Evolutionary conservation across 2,329 filamentous ascomycete genomes (phyloP).

Genomic region (Diplodia mutila): DNA sequence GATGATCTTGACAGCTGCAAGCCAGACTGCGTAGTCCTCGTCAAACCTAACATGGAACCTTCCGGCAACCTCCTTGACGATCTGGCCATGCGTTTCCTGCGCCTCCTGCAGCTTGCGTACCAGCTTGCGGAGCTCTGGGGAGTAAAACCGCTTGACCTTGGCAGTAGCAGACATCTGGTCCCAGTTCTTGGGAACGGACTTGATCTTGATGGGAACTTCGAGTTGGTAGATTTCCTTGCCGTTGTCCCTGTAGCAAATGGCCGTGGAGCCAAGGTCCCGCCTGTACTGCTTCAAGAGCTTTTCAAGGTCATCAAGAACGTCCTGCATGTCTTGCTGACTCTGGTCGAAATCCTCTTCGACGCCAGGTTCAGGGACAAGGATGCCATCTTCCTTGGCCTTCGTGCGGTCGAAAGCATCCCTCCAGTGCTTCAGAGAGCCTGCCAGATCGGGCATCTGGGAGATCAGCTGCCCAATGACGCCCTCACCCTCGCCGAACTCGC

Average conservation of each 20-base stretch:
- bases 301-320: constrained; percentile 74
- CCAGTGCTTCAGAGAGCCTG: constrained; percentile 77
- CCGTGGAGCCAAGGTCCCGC: constrained; percentile 72
- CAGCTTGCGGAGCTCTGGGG: constrained; percentile 76
- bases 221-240: constrained; percentile 98
- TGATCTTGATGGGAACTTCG: constrained; percentile 82
- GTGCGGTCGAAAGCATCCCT: constrained; percentile 85
- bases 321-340: constrained; percentile 75
- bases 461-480: constrained; percentile 85
- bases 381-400: constrained; percentile 76
- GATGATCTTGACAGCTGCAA: constrained; percentile 85
- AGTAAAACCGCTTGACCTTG: constrained; percentile 92
- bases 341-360: constrained; percentile 91
- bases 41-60: constrained; percentile 90
- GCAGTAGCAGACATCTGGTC: constrained; percentile 95
- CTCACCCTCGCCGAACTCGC: constrained; percentile 73
- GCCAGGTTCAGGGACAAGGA: constrained; percentile 82
- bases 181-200: constrained; percentile 82
- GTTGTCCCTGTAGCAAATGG: constrained; percentile 65
- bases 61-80: constrained; percentile 81
- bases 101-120: constrained; percentile 90
- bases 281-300: constrained; percentile 72
- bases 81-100: constrained; percentile 89
- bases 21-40: constrained; percentile 80
- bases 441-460: constrained; percentile 81